Percentiles rank a stretch among this genome's conserved stretches.
phyloP scores from a whole-genome alignment of 2,329 filamentous ascomycete genomes.

The Pleurostoma richardsiae region DNA sequence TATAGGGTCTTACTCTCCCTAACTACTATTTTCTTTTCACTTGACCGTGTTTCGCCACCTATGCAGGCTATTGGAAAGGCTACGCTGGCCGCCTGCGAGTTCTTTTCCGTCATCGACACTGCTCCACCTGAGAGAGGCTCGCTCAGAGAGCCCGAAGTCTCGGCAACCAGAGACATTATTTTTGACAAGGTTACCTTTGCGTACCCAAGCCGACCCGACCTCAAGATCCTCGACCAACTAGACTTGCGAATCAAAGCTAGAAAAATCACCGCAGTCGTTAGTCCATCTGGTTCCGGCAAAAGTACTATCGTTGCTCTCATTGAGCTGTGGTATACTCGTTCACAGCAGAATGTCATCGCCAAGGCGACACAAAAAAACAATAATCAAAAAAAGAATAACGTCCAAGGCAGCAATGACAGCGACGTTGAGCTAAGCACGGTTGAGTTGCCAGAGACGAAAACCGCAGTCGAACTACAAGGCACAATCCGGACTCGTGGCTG shows the following conservation, averaged over 20 bases:
- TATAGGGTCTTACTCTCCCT: constrained; percentile 46
- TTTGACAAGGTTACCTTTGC: constrained; percentile 63
- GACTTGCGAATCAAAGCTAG: constrained; percentile 55
- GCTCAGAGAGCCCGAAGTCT: constrained; percentile 37
- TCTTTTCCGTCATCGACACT: constrained; percentile 45
- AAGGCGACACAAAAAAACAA: background rate
- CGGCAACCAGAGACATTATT: constrained; percentile 45
- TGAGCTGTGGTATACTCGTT: constrained; percentile 59
- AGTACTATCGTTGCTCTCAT: constrained; percentile 69
- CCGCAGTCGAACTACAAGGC: background rate
- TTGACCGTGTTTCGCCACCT: constrained; percentile 51
- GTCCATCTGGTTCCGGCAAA: constrained; percentile 78
- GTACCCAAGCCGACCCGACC: constrained; percentile 49
- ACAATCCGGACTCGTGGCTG: constrained; percentile 14
- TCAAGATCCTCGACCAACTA: constrained; percentile 43
- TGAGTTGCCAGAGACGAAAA: too few relatives aligned
- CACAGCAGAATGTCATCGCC: constrained; percentile 2
- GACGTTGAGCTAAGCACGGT: constrained; percentile 6
- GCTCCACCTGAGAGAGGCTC: constrained; percentile 29
- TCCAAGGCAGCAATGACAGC: constrained; percentile 13
- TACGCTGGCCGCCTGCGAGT: constrained; percentile 48
- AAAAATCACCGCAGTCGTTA: constrained; percentile 73
- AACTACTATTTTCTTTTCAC: constrained; percentile 51
- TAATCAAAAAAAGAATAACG: background rate
- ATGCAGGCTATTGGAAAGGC: constrained; percentile 50